Conservation (phyloP, 441 rosid species). For the Hura crepitans region DNA sequence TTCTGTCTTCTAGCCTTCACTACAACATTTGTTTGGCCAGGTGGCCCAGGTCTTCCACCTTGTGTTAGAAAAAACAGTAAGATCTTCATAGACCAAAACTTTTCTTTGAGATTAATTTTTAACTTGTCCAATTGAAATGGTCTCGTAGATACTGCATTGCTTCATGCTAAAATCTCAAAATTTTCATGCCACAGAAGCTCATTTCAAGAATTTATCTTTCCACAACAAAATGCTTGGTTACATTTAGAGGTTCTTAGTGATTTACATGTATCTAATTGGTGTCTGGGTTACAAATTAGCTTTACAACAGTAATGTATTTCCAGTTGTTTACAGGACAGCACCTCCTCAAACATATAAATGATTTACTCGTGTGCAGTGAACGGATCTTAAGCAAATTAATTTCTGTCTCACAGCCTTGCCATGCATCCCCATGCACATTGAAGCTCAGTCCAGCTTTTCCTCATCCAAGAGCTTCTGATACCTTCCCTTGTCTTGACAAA, state of each 20-base stretch:
- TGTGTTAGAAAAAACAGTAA: neutral
- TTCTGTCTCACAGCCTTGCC: no score
- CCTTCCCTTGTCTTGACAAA: neutral
- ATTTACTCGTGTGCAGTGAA: neutral
- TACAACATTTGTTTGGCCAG: no score
- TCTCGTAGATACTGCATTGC: neutral
- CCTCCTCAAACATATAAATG: constrained; percentile 16
- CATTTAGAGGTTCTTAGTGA: neutral
- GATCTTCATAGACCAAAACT: neutral
- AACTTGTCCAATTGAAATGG: neutral
- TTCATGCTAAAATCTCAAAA: neutral
- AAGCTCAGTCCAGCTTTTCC: neutral
- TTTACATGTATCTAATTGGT: constrained; percentile 6
- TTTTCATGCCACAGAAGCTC: neutral
- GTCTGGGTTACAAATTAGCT: constrained; percentile 5
- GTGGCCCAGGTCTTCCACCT: no score
- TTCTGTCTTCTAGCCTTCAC: no score
- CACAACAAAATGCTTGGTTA: neutral
- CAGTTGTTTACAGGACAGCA: neutral
- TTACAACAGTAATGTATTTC: neutral
- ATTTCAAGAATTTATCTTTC: neutral
- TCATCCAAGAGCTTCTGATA: neutral
- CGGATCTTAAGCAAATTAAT: constrained; percentile 4
- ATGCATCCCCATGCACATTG: neutral
- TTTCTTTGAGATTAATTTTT: neutral